A percentile compares a stretch with the other conserved stretches of the same genome.
These are phyloP conservation scores for Taxawa tesnikishii DNA, from an alignment of 2,329 filamentous ascomycete species.

Conservation along the genomic window DNA sequence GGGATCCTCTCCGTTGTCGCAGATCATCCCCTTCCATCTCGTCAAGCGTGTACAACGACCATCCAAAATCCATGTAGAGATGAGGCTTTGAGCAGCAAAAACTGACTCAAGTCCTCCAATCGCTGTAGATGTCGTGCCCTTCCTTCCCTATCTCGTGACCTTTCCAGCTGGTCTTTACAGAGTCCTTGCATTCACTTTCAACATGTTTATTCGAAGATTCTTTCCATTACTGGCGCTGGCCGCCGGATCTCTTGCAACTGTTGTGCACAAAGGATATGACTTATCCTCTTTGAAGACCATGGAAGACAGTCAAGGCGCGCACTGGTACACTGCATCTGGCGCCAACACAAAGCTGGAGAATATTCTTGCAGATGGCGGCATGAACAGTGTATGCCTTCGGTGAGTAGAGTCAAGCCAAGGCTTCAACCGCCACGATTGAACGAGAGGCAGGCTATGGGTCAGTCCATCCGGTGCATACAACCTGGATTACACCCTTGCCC, in stretches of 20 bases:
- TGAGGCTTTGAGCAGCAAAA: too few relatives aligned
- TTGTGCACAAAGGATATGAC: conserved; percentile 7
- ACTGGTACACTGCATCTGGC: conserved; percentile 1
- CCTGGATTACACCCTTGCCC: conserved; percentile 19
- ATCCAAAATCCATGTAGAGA: too few relatives aligned
- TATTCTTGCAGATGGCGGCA: conserved; percentile 22
- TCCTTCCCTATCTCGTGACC: neutral
- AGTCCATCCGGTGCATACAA: conserved; percentile 17
- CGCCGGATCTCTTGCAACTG: neutral
- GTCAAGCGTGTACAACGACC: too few relatives aligned
- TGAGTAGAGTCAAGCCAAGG: neutral
- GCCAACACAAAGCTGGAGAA: conserved; percentile 12
- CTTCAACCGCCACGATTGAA: too few relatives aligned
- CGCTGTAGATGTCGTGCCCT: neutral
- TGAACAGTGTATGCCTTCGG: conserved; percentile 21
- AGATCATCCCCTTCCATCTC: too few relatives aligned
- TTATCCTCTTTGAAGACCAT: conserved; percentile 6
- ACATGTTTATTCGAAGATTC: neutral
- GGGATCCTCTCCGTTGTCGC: too few relatives aligned
- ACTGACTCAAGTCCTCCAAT: too few relatives aligned
- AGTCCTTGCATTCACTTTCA: neutral
- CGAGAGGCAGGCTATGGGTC: conserved; percentile 20
- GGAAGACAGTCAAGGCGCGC: conserved; percentile 4
- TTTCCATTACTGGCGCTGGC: neutral
- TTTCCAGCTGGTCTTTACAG: neutral